Conservation (phyloP, 2,329 filamentous ascomycete genomes). For the Xylaria sp. region DNA sequence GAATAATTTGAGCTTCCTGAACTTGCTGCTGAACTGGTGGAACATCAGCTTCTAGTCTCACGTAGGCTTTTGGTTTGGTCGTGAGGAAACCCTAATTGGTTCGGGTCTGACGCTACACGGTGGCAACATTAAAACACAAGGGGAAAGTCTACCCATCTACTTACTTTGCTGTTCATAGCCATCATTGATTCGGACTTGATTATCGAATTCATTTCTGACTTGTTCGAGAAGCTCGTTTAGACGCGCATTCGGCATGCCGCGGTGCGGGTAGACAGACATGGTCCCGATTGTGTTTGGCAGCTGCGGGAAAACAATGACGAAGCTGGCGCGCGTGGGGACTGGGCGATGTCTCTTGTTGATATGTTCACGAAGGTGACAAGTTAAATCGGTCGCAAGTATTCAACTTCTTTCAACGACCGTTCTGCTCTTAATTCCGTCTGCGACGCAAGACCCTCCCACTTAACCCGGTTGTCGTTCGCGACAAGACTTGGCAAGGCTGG, state of each 20-base stretch:
- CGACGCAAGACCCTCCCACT: slow-evolving; percentile 17
- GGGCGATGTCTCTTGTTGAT: slow-evolving; percentile 2
- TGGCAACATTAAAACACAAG: slow-evolving; percentile 1
- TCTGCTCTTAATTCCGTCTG: slow-evolving; percentile 5
- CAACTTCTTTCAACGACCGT: not conserved
- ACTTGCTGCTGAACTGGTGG: slow-evolving; percentile 81
- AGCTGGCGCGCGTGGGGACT: too few relatives aligned
- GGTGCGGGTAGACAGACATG: slow-evolving; percentile 89
- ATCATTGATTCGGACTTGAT: slow-evolving; percentile 76
- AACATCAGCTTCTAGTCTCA: slow-evolving; percentile 29
- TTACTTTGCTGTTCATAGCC: slow-evolving; percentile 93
- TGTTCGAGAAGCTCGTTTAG: slow-evolving; percentile 91
- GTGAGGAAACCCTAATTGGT: not conserved
- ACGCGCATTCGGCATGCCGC: slow-evolving; percentile 74
- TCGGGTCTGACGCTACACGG: not conserved
- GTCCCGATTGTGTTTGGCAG: slow-evolving; percentile 10
- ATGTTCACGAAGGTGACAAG: not conserved
- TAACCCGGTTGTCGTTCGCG: slow-evolving; percentile 21
- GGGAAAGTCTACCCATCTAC: slow-evolving; percentile 42
- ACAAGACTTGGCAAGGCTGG: slow-evolving; percentile 27
- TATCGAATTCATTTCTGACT: slow-evolving; percentile 88
- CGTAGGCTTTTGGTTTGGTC: not conserved
- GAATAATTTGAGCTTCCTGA: slow-evolving; percentile 91
- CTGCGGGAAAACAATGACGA: slow-evolving; percentile 11
- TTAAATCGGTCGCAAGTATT: slow-evolving; percentile 11